These are phyloP conservation scores for Arbutus unedo DNA, from an alignment of 148 eudicot species.

Conservation along the genomic window DNA sequence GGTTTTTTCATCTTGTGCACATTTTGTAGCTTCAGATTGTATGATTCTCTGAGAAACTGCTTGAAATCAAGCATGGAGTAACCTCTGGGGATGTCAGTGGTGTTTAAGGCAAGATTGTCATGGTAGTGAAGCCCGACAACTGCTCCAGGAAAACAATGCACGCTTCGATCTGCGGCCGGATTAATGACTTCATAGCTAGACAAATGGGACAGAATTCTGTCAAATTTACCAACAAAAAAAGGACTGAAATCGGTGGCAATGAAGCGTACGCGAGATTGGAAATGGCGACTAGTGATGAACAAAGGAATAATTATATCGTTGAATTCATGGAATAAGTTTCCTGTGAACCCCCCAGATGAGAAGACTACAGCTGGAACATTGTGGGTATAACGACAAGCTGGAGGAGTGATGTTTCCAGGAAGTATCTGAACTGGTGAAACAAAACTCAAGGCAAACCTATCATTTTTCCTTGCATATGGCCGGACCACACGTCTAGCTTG, in stretches of 20 bases:
- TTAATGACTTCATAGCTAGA: slow-evolving; percentile 35
- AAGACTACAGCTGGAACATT: slow-evolving; percentile 53
- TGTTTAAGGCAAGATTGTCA: slow-evolving; percentile 28
- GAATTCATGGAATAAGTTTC: slow-evolving; percentile 51
- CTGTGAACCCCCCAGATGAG: slow-evolving; percentile 50
- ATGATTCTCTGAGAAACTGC: slow-evolving; percentile 32
- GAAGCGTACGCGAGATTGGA: slow-evolving; percentile 33
- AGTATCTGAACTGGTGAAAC: slow-evolving; percentile 50
- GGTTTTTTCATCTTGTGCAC: slow-evolving; percentile 18
- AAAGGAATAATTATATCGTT: slow-evolving; percentile 59
- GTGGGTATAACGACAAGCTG: slow-evolving; percentile 46
- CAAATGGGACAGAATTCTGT: slow-evolving; percentile 26
- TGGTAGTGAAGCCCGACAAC: slow-evolving; percentile 52
- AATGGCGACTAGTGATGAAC: slow-evolving; percentile 43
- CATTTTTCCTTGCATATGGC: slow-evolving; percentile 57
- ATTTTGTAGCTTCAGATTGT: slow-evolving; percentile 21
- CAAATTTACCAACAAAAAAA: slow-evolving; percentile 33
- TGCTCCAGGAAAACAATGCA: slow-evolving; percentile 60
- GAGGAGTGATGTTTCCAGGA: slow-evolving; percentile 29
- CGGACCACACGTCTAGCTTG: slow-evolving; percentile 9
- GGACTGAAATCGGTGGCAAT: slow-evolving; percentile 36
- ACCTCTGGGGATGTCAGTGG: slow-evolving; percentile 31
- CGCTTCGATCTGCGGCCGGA: slow-evolving; percentile 27
- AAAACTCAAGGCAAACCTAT: slow-evolving; percentile 30
- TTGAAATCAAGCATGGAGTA: slow-evolving; percentile 38